Evolutionary conservation across 306 rosid genomes (phyloP).

Genomic region (Pueraria montana): DNA sequence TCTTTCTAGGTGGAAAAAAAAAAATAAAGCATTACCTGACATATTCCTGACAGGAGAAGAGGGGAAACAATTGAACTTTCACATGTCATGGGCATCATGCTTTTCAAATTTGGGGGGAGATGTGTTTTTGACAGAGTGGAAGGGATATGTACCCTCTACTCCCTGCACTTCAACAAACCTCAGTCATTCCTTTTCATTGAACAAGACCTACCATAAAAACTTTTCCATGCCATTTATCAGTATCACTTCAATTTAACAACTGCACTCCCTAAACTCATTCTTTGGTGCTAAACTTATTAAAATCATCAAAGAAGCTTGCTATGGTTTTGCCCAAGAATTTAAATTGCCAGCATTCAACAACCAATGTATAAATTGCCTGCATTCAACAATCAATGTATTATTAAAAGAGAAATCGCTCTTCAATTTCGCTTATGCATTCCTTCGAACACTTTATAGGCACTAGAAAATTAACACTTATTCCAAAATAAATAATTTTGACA

Average conservation of each 20-base stretch:
- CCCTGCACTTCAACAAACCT: background rate
- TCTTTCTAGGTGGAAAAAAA: background rate
- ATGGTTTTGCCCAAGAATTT: background rate
- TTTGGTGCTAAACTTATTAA: background rate
- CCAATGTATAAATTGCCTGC: background rate
- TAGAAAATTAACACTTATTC: background rate
- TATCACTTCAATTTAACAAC: background rate
- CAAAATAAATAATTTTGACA: background rate
- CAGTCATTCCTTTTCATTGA: background rate
- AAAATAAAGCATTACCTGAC: conserved; percentile 26
- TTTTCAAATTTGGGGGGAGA: conserved; percentile 2
- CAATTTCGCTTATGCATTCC: background rate
- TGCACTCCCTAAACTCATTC: background rate
- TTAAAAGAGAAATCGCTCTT: background rate
- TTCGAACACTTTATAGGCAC: background rate
- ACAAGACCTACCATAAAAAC: background rate
- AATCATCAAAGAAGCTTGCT: background rate
- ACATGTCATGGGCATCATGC: conserved; percentile 12
- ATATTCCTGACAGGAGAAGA: conserved; percentile 11
- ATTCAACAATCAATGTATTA: background rate
- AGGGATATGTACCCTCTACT: background rate
- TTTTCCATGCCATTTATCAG: background rate
- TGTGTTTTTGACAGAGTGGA: background rate
- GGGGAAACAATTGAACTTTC: conserved; percentile 3
- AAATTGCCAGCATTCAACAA: background rate